Evolutionary conservation across 805 yeast species (phyloP), one percentile per base, ranked within the genome.

Genomic region (Cyberlindnera euphorbiiphila): DNA sequence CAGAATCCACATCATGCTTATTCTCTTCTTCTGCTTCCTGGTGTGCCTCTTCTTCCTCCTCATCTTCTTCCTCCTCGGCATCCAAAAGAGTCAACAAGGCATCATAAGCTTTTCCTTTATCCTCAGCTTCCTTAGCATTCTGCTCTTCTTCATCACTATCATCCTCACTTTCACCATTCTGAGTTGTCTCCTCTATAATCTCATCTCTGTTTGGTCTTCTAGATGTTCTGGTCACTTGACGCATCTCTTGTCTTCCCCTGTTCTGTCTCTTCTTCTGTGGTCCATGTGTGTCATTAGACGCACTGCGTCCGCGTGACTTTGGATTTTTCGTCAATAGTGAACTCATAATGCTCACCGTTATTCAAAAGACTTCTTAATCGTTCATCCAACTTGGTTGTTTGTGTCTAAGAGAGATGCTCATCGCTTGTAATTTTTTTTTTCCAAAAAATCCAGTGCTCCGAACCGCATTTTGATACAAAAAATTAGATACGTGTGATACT

Each of bases 241-340:
- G 69, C 52, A 77, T 53, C 43, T 78, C 78, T 34, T 68, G 68
- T 56, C 93, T 69, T 3, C 91, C 93, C 45, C 68, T 64, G 29
- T 51, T 48, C 28, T 39, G 39, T 18, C 45, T 52, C 21, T 38
- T 41, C 21, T 34, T 46, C 42, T 46, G 32, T 9, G 39, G 39
- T 11, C 33, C 32, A 14, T 29, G 10, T 12, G 20, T 11, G 4
- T 4, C 24, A n/a, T 18, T 9, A 4, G n/a, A 9, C 9, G 19
- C n/a, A n/a, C n/a, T n/a, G n/a, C n/a, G n/a, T n/a, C n/a, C n/a
- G n/a, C n/a, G n/a, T n/a, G n/a, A n/a, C n/a, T n/a, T n/a, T n/a
- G n/a, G n/a, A n/a, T n/a, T n/a, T n/a, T n/a, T n/a, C n/a, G n/a
- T n/a, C n/a, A n/a, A n/a, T n/a, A n/a, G n/a, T n/a, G n/a, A n/a